Base-by-base conservation (phyloP, 108 stramenopile genomes). In the Nannochloropsis granulata region DNA sequence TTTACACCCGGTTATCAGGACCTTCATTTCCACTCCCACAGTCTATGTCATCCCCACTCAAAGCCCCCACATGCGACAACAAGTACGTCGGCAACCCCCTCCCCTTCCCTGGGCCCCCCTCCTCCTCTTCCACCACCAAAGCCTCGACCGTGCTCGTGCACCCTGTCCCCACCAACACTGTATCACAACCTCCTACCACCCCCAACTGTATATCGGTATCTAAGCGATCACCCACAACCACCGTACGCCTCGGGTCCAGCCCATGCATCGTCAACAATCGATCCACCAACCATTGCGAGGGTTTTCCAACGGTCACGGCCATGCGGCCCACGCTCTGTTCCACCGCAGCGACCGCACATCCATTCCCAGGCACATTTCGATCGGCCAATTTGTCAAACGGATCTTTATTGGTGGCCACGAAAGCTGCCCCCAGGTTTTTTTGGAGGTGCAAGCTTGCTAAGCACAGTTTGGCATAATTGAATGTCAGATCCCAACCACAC, bases 211-310 rank as follows among this genome's bases (percentile, higher is more conserved):
- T 90, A 85, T 96, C 95, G 1, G 95, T 96, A 84, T 95, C 94
- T 13, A 96, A 91, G n/a, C 95, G 91, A 89, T 96, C 94, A 0
- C 95, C 95, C 44, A 96, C 93, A 84, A 96, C 91, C 46, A 94
- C 83, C 23, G 93, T 91, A 46, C 93, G 88, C 1, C 86, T 79
- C 13, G 83, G 87, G 82, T 92, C 84, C 16, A 94, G 81, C 24
- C 84, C 79, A 80, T 91, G 79, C 81, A 87, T 90, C 82, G 2
- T 93, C 90, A 56, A 26, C 46, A 19, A 43, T 14, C 24, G 43
- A 23, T 84, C 44, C 24, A 85, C 25, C 71, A 95, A 83, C 7
- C 84, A 78, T 13, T 78, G 45, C 79, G 90, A 92, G 45, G 95
- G 95, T 83, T 96, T 96, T 13, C 95, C 95, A 12, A 93, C 94